Evolutionary conservation across 108 stramenopile species (phyloP), one percentile per base, ranked within the genome.

Genomic region (Schizochytrium sp.): DNA sequence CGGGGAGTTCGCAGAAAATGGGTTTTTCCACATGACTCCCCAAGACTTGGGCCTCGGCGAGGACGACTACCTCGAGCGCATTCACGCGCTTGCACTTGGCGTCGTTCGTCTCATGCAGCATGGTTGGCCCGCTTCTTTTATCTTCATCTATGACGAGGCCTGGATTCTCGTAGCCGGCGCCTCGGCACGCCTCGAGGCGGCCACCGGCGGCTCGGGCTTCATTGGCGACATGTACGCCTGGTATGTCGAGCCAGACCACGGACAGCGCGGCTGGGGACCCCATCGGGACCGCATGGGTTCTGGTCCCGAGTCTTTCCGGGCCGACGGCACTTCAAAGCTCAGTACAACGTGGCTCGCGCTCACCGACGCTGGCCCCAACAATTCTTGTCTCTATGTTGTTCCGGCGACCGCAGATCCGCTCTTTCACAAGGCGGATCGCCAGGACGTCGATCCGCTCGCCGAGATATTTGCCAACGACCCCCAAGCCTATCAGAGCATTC

Each of bases 331-430:
- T 12, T 23, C 76, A 12, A 83, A 53, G 23, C 76, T 83, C 51
- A 83, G 76, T 23, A 83, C 76, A 0, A 83, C 76, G 18, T 83
- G 76, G 76, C 76, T 83, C n/a, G 76, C 76, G 19, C 76, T 83
- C 48, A 53, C 76, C 48, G 76, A 83, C 28, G 76, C 76, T 28
- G 76, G 76, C 0, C 76, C 76, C 6, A 83, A 83, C 51, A 83
- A 83, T 45, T 83, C 76, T 8, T 83, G 76, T 23, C 45, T 83
- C 25, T 83, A 83, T 23, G 76, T 83, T 6, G 76, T 83, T 12
- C 76, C 76, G 10, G 48, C 48, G 1, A 53, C n/a, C 76, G 76
- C 45, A 2, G 76, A 83, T 4, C 76, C 76, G 76, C 28, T 53
- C 25, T 83, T 53, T 45, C 28, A 47, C 12, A 6, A 83, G 76